Conservation (phyloP, 78 protist species). For the Cavenderia fasciculata region DNA sequence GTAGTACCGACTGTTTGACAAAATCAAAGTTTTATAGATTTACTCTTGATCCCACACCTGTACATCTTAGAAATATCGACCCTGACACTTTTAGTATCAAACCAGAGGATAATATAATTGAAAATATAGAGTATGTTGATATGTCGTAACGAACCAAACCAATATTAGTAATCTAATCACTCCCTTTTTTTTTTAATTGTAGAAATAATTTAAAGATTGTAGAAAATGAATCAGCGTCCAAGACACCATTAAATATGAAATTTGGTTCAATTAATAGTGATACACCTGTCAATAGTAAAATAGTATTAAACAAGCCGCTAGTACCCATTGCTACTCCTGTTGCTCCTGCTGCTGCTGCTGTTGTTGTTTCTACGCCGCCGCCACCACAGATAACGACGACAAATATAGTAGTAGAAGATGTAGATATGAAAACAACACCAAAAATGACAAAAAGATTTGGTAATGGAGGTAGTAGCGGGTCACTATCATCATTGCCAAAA, state of each 20-base stretch:
- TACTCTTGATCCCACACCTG: slow-evolving; percentile 45
- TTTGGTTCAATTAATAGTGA: background rate
- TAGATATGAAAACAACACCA: background rate
- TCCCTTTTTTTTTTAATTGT: background rate
- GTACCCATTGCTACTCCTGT: too few species aligned
- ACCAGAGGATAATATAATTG: background rate
- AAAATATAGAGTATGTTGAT: background rate
- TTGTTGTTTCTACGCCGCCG: background rate
- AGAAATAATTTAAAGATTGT: slow-evolving; percentile 36
- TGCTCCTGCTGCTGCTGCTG: too few species aligned
- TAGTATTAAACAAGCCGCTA: too few species aligned
- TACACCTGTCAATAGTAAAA: background rate
- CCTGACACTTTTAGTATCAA: background rate
- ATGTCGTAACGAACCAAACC: too few species aligned
- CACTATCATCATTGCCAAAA: too few species aligned
- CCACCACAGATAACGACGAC: background rate
- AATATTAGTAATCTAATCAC: background rate
- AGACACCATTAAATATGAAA: slow-evolving; percentile 21
- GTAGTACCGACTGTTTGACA: slow-evolving; percentile 49
- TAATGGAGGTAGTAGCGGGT: too few species aligned
- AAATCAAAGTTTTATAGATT: slow-evolving; percentile 29
- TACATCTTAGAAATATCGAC: slow-evolving; percentile 18
- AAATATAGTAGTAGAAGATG: background rate
- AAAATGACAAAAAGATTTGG: too few species aligned
- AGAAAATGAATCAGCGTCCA: slow-evolving; percentile 48